Evolutionary conservation across 495 filamentous ascomycete genomes (phyloP).

Genomic region (Penicillium robsamsonii): DNA sequence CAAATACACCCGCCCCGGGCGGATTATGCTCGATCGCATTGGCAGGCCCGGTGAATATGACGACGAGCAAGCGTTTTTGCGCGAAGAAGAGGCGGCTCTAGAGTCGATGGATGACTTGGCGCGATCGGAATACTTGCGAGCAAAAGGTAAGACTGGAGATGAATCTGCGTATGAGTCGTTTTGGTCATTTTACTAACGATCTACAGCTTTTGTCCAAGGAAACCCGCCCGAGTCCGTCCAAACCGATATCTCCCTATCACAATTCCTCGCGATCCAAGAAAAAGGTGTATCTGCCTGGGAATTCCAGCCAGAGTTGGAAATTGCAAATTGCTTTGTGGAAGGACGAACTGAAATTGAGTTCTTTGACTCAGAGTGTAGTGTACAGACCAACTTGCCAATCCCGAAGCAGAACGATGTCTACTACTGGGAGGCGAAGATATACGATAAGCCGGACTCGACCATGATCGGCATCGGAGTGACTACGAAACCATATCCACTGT

Average conservation of each 20-base stretch:
- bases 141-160: conserved; percentile 69
- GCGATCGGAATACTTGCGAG: conserved; percentile 84
- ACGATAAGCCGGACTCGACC: conserved; percentile 89
- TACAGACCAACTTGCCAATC: conserved; percentile 93
- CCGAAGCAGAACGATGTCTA: conserved; percentile 99
- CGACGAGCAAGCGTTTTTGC: conserved; percentile 88
- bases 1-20: conserved; percentile 79
- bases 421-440: conserved; percentile 99
- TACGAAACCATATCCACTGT: conserved; percentile 95
- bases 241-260: conserved; percentile 95
- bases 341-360: conserved; percentile 96
- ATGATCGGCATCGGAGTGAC: conserved; percentile 85
- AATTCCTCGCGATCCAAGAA: conserved; percentile 97
- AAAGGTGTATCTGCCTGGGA: conserved; percentile 99
- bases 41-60: conserved; percentile 95
- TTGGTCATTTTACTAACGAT: conserved; percentile 6
- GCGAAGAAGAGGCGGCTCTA: conserved; percentile 92
- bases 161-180: conserved; percentile 14
- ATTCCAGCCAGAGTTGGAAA: conserved; percentile 96
- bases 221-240: conserved; percentile 94
- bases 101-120: conserved; percentile 95
- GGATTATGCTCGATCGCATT: conserved; percentile 91
- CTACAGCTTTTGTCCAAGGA: conserved; percentile 81
- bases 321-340: conserved; percentile 98
- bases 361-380: conserved; percentile 95